These are phyloP conservation scores for Medicago lupulina DNA, from an alignment of 306 rosid species.

Conservation along the genomic window DNA sequence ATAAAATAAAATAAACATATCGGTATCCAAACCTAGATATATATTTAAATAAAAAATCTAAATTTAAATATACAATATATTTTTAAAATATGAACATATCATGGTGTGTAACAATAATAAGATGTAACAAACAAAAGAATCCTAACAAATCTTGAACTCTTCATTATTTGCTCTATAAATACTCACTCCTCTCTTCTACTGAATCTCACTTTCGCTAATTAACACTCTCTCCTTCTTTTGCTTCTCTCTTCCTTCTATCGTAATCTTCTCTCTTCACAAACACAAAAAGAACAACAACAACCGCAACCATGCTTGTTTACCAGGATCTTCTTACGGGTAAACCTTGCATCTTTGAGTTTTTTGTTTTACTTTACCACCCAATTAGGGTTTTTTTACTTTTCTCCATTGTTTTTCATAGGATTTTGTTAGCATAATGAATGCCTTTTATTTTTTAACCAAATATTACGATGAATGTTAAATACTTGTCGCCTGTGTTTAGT, in stretches of 20 bases:
- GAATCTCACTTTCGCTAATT: not conserved
- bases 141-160: not conserved
- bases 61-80: too few species aligned
- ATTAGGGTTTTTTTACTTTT: not conserved
- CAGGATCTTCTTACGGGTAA: constrained; percentile 70
- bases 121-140: too few species aligned
- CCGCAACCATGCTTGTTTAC: constrained; percentile 60
- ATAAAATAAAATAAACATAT: too few species aligned
- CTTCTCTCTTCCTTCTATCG: not conserved
- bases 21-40: too few species aligned
- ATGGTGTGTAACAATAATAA: too few species aligned
- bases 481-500: not conserved
- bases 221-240: not conserved
- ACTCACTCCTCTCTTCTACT: constrained; percentile 29
- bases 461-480: not conserved
- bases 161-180: constrained; percentile 41
- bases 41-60: too few species aligned
- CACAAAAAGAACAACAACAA: not conserved
- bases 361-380: not conserved
- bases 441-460: too few species aligned
- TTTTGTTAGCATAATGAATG: not conserved
- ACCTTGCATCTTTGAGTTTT: not conserved
- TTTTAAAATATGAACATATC: too few species aligned
- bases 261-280: not conserved
- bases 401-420: not conserved